phyloP scores from a whole-genome alignment of 352 stramenopile genomes.

The Phytophthora citricola region DNA sequence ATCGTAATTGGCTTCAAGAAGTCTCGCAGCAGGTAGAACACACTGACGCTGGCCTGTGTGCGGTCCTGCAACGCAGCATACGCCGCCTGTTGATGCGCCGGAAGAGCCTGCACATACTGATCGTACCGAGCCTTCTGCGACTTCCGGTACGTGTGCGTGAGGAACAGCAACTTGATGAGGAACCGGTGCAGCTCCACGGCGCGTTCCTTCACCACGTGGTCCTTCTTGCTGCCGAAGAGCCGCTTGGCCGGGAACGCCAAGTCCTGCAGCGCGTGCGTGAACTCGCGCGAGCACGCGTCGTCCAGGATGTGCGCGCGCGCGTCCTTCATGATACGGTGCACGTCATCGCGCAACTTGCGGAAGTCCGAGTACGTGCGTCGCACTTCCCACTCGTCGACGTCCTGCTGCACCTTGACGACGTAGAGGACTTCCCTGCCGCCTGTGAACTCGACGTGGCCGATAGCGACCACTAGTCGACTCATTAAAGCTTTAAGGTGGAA shows the following conservation, averaged over 20 bases:
- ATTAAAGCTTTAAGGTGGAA: conserved; percentile 33
- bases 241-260: conserved; percentile 66
- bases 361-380: conserved; percentile 78
- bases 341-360: conserved; percentile 71
- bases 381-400: conserved; percentile 76
- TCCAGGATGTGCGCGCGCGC: conserved; percentile 49
- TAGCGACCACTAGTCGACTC: conserved; percentile 78
- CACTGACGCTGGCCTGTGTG: conserved; percentile 59
- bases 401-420: conserved; percentile 79
- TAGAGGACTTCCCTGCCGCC: conserved; percentile 72
- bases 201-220: conserved; percentile 77
- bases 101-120: conserved; percentile 43
- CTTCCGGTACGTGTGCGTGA: conserved; percentile 81
- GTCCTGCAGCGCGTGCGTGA: conserved; percentile 40
- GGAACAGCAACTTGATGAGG: conserved; percentile 72
- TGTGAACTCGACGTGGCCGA: conserved; percentile 84
- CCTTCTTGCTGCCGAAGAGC: conserved; percentile 72
- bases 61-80: conserved; percentile 45
- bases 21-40: conserved; percentile 75
- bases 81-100: conserved; percentile 27
- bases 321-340: conserved; percentile 71
- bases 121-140: conserved; percentile 72
- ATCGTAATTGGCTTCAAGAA: conserved; percentile 70
- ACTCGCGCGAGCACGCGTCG: conserved; percentile 56
- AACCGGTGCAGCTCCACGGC: conserved; percentile 79